Conservation (phyloP, 768 basidiomycete species). For the Pisolithus sp. region DNA sequence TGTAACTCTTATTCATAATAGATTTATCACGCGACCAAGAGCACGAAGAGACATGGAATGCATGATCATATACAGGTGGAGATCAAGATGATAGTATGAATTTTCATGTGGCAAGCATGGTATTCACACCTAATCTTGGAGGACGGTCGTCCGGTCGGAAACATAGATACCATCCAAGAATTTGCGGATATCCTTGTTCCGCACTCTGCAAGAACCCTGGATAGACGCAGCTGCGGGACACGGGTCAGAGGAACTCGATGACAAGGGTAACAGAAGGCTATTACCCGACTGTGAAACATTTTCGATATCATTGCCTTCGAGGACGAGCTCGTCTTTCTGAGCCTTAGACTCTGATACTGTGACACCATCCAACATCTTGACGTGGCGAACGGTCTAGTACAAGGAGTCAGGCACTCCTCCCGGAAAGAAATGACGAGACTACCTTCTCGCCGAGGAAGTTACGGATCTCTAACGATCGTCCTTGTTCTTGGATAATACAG, state of each 20-base stretch:
- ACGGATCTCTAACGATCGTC: conserved; percentile 76
- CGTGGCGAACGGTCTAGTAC: conserved; percentile 78
- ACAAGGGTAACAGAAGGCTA: background rate
- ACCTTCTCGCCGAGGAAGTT: conserved; percentile 96
- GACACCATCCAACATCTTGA: conserved; percentile 88
- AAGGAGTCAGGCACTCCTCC: background rate
- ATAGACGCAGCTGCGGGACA: conserved; percentile 75
- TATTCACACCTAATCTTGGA: conserved; percentile 33
- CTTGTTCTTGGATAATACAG: conserved; percentile 82
- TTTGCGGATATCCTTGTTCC: conserved; percentile 99
- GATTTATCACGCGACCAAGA: conserved; percentile 1
- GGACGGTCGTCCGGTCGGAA: conserved; percentile 65
- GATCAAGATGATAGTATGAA: conserved; percentile 17
- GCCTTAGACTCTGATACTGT: conserved; percentile 77
- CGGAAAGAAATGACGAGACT: background rate
- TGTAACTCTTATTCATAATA: background rate
- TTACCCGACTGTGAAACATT: conserved; percentile 94
- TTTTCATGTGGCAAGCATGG: conserved; percentile 6
- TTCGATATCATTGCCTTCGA: conserved; percentile 94
- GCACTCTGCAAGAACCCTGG: conserved; percentile 92
- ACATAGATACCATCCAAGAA: conserved; percentile 95
- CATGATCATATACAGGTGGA: conserved; percentile 23
- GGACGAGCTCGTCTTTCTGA: conserved; percentile 91
- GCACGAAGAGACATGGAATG: conserved; percentile 15
- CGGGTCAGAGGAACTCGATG: conserved; percentile 5